Base-by-base conservation (phyloP, 163 green algal genomes). In the Smithsoniella earleae region DNA sequence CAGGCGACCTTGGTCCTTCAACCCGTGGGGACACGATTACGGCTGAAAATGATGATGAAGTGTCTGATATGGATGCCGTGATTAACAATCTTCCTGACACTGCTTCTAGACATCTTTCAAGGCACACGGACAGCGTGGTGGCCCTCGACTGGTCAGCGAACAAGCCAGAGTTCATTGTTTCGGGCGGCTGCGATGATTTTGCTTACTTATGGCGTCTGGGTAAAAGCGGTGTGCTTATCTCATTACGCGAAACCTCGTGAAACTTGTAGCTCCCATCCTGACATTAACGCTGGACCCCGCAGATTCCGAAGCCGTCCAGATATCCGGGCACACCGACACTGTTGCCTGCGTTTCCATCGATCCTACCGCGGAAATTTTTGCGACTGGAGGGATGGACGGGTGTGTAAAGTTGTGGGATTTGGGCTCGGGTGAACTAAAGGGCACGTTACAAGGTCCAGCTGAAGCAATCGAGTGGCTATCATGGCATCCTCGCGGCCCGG, bases 401-500 rank as follows among this genome's bases (percentile, higher is more conserved):
- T 36, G 73, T 3, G 88, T 95, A 2, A 83, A 82, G 44, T 77
- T 98, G 43, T 98, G 92, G 93, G 75, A 87, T 25, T 76, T 78
- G 13, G 20, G 52, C 31, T 81, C 78, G 2, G 86, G 82, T 25
- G 46, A 74, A 36, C 74, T 83, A 33, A 20, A 87, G 33, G 77
- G 85, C 37, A 84, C 52, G 20, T 83, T 97, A 13, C 94, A 98
- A 65, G 94, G 94, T 10, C 91, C 90, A 2, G 87, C 76, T 1
- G 89, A 91, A 3, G 86, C 80, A 25, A 74, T 97, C 16, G 86
- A 97, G 54, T 98, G 92, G 91, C 27, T 98, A 58, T 6, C 36
- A 10, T 98, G 93, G 93, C 93, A 98, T 79, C 92, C 93, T 6
- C 82, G 80, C n/a, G 94, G 93, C 20, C 75, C 91, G 43, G 87